phyloP scores from a whole-genome alignment of 306 rosid genomes.

The Crotalaria pallida region DNA sequence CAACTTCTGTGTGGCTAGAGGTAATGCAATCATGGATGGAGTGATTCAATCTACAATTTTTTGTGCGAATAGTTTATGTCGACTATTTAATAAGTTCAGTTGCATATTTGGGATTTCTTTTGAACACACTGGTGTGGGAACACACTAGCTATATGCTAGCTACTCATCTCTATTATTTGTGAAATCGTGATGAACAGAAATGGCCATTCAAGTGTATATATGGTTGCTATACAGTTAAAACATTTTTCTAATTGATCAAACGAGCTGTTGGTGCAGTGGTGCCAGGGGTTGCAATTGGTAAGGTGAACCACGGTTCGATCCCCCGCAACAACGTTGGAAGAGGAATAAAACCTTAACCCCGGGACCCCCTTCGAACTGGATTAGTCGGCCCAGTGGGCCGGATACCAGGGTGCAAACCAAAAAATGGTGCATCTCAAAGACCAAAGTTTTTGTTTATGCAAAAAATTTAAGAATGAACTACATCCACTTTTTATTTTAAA shows the following conservation, averaged over 20 bases:
- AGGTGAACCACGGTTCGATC: no score
- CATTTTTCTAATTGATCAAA: neutral
- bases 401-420: no score
- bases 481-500: neutral
- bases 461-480: neutral
- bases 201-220: neutral
- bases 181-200: neutral
- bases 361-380: no score
- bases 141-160: neutral
- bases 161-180: neutral
- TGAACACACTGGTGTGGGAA: neutral
- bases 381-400: no score
- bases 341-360: no score
- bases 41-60: neutral
- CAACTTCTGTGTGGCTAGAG: conserved; percentile 38
- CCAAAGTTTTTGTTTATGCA: neutral
- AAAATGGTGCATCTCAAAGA: neutral
- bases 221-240: neutral
- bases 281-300: no score
- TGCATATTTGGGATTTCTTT: neutral
- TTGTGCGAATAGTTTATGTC: neutral
- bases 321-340: no score
- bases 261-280: no score
- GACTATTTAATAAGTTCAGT: neutral
- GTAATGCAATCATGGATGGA: conserved; percentile 8